Conservation (phyloP, 805 yeast genomes). For the Hanseniaspora occidentalis region DNA sequence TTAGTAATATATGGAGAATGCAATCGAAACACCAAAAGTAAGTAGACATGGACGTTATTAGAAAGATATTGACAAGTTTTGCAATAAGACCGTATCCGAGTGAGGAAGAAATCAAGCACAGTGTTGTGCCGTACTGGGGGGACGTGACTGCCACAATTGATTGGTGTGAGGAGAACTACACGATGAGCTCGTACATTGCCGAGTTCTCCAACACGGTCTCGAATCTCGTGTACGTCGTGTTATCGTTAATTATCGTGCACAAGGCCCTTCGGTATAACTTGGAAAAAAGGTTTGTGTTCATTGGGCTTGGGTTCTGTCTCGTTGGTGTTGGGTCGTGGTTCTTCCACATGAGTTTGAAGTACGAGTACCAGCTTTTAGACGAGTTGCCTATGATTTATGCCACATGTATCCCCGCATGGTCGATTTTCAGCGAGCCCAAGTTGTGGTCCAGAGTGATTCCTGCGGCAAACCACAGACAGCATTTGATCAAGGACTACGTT, state of each 20-base stretch:
- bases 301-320: slow-evolving; percentile 67
- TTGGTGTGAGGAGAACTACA: slow-evolving; percentile 98
- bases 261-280: slow-evolving; percentile 47
- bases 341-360: slow-evolving; percentile 90
- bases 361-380: slow-evolving; percentile 83
- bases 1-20: no score
- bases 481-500: slow-evolving; percentile 22
- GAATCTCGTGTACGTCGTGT: slow-evolving; percentile 42
- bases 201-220: slow-evolving; percentile 84
- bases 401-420: slow-evolving; percentile 90
- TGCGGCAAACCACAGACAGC: neutral
- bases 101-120: neutral
- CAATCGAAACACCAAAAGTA: no score
- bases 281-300: slow-evolving; percentile 58
- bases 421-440: slow-evolving; percentile 54
- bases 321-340: slow-evolving; percentile 94
- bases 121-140: slow-evolving; percentile 51
- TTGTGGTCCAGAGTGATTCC: neutral
- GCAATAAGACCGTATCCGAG: neutral
- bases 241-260: slow-evolving; percentile 52
- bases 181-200: slow-evolving; percentile 73
- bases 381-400: slow-evolving; percentile 98
- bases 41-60: no score
- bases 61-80: neutral
- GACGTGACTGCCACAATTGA: slow-evolving; percentile 87